Base-by-base conservation (phyloP, 2,329 filamentous ascomycete genomes). In the Fusarium buxicola region DNA sequence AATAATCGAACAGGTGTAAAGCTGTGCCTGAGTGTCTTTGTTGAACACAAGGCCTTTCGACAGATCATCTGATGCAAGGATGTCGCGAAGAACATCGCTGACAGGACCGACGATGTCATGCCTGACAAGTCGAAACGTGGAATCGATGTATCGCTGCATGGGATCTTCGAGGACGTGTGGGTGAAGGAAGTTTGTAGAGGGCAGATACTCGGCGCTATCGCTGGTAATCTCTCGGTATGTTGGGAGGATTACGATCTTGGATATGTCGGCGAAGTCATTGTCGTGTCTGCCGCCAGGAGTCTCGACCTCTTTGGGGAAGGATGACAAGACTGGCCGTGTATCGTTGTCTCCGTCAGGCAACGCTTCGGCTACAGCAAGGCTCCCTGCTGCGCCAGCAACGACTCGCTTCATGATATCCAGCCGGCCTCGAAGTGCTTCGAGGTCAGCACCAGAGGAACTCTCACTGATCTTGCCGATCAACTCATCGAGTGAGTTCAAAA, bases 211-310 rank as follows among this genome's bases (percentile, higher is more conserved):
- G 0, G 10, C 25, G 3, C 43, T 30, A 5, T 45, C 35, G 3
- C 51, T 36, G 2, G 10, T 39, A 2, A 63, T 32, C 13, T 63
- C 62, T 7, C 8, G 35, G 0, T 28, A 13, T 2, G 62, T 63
- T 4, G 62, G 62, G 0, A 65, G 24, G 6, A 65, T 54, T 1
- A 39, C n/a, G 7, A 63, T 53, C 4, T 73, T 65, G 0, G 70
- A 50, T 5, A 65, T 63, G 12, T 58, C 46, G 1, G 47, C 44
- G 10, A 57, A 61, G 48, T 63, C 60, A 5, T 65, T 65, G 32
- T 65, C 56, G 4, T 65, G 62, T 28, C 59, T 56, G 2, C 59
- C 59, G 0, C 56, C 51, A n/a, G 59, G 59, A 1, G 28, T 34
- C 7, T n/a, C 39, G 2, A 38, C 15, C 4, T 35, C 24, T 6